Conservation (phyloP, 192 early-diverging fungal genomes). For the Coemansia sp. region DNA sequence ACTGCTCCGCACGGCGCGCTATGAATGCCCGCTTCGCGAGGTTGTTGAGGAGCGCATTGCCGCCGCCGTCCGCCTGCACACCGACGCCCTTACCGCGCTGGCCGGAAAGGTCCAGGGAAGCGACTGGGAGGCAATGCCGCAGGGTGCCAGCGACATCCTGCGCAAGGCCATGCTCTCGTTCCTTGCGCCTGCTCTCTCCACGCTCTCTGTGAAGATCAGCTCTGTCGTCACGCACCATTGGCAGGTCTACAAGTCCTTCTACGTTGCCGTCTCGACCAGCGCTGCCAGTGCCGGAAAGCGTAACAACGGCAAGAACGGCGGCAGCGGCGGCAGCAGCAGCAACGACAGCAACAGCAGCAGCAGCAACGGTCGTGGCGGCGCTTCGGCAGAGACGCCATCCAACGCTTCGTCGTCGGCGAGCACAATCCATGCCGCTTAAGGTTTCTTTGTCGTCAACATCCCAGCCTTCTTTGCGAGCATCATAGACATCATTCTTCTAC, state of each 20-base stretch:
- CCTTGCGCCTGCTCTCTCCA: conserved; percentile 28
- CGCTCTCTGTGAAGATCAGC: conserved; percentile 30
- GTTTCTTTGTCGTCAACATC: too few species aligned
- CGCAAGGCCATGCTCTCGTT: conserved; percentile 42
- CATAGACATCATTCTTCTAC: too few species aligned
- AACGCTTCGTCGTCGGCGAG: conserved; percentile 13
- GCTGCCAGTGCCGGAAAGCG: neutral
- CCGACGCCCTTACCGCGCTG: conserved; percentile 16
- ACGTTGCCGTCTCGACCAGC: conserved; percentile 20
- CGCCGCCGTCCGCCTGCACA: conserved; percentile 30
- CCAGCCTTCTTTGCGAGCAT: too few species aligned
- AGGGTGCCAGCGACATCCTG: conserved; percentile 18
- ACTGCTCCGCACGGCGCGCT: conserved; percentile 43
- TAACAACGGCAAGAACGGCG: neutral
- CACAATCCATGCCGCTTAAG: conserved; percentile 12
- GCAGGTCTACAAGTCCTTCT: conserved; percentile 49
- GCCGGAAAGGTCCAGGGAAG: conserved; percentile 21
- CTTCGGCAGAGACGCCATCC: conserved; percentile 1
- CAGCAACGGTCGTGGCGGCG: conserved; percentile 1
- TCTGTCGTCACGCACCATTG: conserved; percentile 46
- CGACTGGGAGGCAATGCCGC: conserved; percentile 41
- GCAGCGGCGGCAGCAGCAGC: conserved; percentile 2
- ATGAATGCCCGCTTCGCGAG: conserved; percentile 49
- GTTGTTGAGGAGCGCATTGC: conserved; percentile 48
- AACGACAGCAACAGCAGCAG: neutral